Percentiles rank a stretch among this genome's conserved stretches.
Evolutionary conservation across 345 rosid species (phyloP).

Genomic region (Acer saccharum): DNA sequence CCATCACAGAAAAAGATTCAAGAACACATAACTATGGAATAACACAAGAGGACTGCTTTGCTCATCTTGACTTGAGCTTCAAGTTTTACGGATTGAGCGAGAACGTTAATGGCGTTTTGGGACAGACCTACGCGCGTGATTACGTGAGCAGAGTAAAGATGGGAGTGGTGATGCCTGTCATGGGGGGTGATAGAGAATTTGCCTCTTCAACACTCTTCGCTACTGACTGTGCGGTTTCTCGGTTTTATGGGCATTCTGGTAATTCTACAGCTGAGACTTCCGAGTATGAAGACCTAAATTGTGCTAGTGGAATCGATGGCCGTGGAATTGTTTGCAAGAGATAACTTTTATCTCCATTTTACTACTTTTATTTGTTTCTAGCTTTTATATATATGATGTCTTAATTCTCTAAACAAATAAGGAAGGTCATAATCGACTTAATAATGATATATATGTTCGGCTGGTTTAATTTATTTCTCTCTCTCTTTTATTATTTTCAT

Average conservation of each 20-base stretch:
- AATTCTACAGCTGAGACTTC: constrained; percentile 5
- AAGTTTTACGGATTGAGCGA: constrained; percentile 13
- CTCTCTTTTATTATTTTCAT: no score
- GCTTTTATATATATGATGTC: no score
- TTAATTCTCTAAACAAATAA: no score
- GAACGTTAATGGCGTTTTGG: constrained; percentile 17
- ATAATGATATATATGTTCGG: no score
- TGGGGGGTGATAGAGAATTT: constrained; percentile 24
- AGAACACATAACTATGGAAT: constrained; percentile 14
- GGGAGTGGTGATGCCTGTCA: constrained; percentile 20
- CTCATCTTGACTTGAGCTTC: constrained; percentile 17
- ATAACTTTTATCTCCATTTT: constrained; percentile 3
- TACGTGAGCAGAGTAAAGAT: constrained; percentile 11
- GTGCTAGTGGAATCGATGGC: constrained; percentile 20
- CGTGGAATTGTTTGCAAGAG: constrained; percentile 36
- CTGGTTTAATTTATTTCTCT: no score
- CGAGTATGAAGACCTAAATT: constrained; percentile 18
- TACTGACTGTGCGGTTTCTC: constrained; percentile 21
- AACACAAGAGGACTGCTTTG: constrained; percentile 14
- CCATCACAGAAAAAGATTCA: constrained; percentile 22
- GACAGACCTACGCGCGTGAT: constrained; percentile 8
- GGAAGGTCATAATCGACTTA: no score
- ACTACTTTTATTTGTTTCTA: not conserved
- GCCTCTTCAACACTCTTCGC: constrained; percentile 4
- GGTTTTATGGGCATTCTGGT: constrained; percentile 20